phyloP scores from a whole-genome alignment of 306 rosid species.

The Cajanus cajan region DNA sequence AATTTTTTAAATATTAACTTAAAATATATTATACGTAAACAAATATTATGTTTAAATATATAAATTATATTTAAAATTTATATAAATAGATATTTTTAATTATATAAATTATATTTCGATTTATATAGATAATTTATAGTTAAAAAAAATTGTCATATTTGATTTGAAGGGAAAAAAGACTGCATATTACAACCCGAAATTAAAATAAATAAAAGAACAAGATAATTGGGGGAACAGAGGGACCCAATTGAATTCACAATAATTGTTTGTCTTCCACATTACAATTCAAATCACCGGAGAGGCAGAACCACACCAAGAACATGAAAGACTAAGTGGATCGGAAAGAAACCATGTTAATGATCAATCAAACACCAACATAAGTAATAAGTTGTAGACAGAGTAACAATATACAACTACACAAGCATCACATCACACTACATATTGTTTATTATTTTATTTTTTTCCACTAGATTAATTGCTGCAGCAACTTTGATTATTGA shows the following conservation, averaged over 20 bases:
- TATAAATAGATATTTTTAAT: too few species aligned
- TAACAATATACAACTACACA: conserved; percentile 4
- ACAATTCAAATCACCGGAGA: neutral
- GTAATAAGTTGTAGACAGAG: neutral
- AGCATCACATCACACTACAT: conserved; percentile 20
- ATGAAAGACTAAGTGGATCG: neutral
- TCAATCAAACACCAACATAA: neutral
- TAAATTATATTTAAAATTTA: too few species aligned
- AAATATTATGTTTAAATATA: too few species aligned
- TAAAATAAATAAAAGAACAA: too few species aligned
- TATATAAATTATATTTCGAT: too few species aligned
- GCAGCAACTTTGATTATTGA: neutral
- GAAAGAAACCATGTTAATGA: conserved; percentile 1
- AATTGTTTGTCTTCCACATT: conserved; percentile 20
- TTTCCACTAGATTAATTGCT: neutral
- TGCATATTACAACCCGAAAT: too few species aligned
- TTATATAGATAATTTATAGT: too few species aligned
- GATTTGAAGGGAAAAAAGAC: too few species aligned
- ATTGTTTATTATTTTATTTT: neutral
- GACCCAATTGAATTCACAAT: conserved; percentile 24
- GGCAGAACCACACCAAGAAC: neutral
- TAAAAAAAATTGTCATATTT: too few species aligned
- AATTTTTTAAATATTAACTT: too few species aligned
- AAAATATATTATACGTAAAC: too few species aligned
- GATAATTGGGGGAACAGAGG: conserved; percentile 10